Base-by-base conservation (phyloP, 352 stramenopile species). In the Stramenopiles sp. region DNA sequence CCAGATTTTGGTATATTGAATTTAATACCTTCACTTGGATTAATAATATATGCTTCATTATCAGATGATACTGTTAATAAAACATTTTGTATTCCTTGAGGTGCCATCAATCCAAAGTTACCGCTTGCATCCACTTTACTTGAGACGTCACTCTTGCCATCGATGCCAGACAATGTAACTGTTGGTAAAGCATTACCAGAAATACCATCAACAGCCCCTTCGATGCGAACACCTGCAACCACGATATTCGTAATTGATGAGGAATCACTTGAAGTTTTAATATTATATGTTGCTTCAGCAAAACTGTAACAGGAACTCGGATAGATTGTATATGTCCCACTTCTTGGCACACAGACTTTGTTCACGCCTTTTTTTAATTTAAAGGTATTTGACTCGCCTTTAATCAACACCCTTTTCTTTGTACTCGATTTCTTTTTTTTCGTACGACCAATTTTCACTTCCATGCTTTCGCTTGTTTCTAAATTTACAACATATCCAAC, bases 401-500 rank as follows among this genome's bases (percentile, higher is more conserved):
- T 76, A 20, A 76, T 76, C 31, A 33, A 20, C 4, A 13, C 4
- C 31, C 65, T 31, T 53, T 53, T 53, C 38, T 53, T n/a, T 27
- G 53, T 76, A 33, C 65, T 20, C 4, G 30, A 33, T 20, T 76
- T 76, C 13, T 76, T 76, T 33, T 76, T 76, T 20, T 76, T 76
- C 65, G 65, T 13, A 13, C 65, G 65, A 33, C 30, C 65, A 31
- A 76, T 31, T 33, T 31, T 76, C 4, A 76, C 65, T 33, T 76
- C 31, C 30, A 33, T 33, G 4, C 4, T 4, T 33, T 33, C 31
- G 13, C 13, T 31, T 33, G 13, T 13, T 13, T 76, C 4, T 53
- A 53, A 13, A 13, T 53, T 53, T 4, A 76, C 65, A 31, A 33
- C 30, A 13, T 33, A 13, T 4, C 65, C 65, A 33, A 33, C 31